Evolutionary conservation across 2,329 filamentous ascomycete species (phyloP).

Genomic region (Stylonectria norvegica): DNA sequence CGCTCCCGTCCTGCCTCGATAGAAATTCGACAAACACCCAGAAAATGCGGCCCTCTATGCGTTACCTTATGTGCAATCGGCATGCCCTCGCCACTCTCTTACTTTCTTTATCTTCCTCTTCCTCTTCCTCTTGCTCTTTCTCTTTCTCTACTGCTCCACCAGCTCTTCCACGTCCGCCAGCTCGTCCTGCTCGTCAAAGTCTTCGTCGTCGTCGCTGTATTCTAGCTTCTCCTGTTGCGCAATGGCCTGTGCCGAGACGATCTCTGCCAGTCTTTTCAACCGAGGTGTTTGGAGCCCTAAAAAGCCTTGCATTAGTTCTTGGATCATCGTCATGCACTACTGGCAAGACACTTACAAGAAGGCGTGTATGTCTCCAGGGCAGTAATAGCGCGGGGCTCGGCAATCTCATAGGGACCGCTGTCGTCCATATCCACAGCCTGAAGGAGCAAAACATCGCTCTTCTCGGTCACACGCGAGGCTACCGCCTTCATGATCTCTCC

Average conservation of each 20-base stretch:
- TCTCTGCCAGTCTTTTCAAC: slow-evolving; percentile 94
- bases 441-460: slow-evolving; percentile 91
- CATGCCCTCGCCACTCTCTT: slow-evolving; percentile 18
- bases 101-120: slow-evolving; percentile 8
- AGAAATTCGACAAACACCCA: slow-evolving; percentile 28
- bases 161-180: slow-evolving; percentile 51
- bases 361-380: slow-evolving; percentile 97
- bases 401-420: slow-evolving; percentile 96
- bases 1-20: slow-evolving; percentile 22
- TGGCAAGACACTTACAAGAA: slow-evolving; percentile 65
- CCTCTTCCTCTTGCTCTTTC: slow-evolving; percentile 21
- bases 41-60: slow-evolving; percentile 25
- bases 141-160: slow-evolving; percentile 29
- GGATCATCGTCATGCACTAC: slow-evolving; percentile 6
- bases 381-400: slow-evolving; percentile 91
- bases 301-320: slow-evolving; percentile 28
- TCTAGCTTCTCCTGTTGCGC: slow-evolving; percentile 89
- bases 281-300: slow-evolving; percentile 92
- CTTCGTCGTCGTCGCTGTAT: slow-evolving; percentile 41
- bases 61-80: slow-evolving; percentile 28
- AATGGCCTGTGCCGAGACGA: slow-evolving; percentile 93
- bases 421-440: slow-evolving; percentile 99
- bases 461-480: slow-evolving; percentile 93
- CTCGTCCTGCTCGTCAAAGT: slow-evolving; percentile 50
- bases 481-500: slow-evolving; percentile 99